Percentiles rank a stretch among this genome's conserved stretches.
These are phyloP conservation scores for Hypocrella siamensis DNA, from an alignment of 2,329 filamentous ascomycete species.

Conservation along the genomic window DNA sequence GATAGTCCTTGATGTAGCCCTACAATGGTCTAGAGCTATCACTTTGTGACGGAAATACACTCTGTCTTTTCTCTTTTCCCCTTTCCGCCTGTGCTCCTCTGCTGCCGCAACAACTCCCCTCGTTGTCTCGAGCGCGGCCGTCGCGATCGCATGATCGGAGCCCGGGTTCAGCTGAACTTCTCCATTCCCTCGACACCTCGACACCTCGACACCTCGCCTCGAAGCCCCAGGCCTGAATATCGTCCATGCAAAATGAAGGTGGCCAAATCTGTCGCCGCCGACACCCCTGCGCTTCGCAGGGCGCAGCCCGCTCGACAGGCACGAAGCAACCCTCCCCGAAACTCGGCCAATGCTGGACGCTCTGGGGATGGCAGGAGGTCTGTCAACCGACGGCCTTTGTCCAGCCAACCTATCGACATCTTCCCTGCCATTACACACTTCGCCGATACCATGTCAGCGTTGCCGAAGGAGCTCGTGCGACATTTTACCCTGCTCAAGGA, in stretches of 20 bases:
- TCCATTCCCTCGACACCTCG: too few relatives aligned
- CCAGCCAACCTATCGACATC: slow-evolving; percentile 48
- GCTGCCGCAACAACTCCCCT: too few relatives aligned
- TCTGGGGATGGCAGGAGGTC: slow-evolving; percentile 27
- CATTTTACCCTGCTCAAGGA: slow-evolving; percentile 95
- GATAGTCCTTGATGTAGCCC: slow-evolving; percentile 3
- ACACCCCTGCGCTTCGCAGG: slow-evolving; percentile 35
- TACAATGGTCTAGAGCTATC: slow-evolving; percentile 4
- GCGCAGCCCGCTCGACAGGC: slow-evolving; percentile 50
- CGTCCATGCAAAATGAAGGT: slow-evolving; percentile 32
- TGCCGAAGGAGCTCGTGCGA: slow-evolving; percentile 87
- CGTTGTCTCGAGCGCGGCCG: slow-evolving; percentile 1
- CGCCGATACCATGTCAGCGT: slow-evolving; percentile 77
- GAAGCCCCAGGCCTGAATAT: too few relatives aligned
- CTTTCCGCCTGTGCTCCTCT: neutral
- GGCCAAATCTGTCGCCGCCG: slow-evolving; percentile 28
- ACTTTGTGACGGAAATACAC: too few relatives aligned
- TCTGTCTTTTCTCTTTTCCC: neutral
- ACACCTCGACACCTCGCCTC: too few relatives aligned
- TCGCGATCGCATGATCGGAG: neutral
- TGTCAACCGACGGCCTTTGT: slow-evolving; percentile 24
- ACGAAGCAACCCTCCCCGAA: slow-evolving; percentile 46
- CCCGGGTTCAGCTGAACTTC: too few relatives aligned
- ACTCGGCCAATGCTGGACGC: slow-evolving; percentile 30
- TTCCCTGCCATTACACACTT: slow-evolving; percentile 59